Conservation (phyloP, 371 early-diverging fungal species). For the Mucor mucedo region DNA sequence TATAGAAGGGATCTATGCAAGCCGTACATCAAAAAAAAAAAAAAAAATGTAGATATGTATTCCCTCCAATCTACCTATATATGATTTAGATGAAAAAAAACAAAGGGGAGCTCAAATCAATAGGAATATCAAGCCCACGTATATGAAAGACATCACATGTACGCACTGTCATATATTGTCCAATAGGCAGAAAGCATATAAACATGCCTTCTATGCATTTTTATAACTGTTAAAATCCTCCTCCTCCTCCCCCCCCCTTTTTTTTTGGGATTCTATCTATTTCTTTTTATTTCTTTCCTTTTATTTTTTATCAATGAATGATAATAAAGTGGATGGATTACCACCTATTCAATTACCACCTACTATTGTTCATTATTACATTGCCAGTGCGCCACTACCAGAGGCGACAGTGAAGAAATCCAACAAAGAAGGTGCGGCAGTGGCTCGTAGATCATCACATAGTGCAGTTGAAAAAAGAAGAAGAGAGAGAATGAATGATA, state of each 20-base stretch:
- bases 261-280: constrained; percentile 2
- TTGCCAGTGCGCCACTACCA: constrained; percentile 7
- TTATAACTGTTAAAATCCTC: not conserved
- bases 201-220: constrained; percentile 19
- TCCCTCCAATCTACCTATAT: not conserved
- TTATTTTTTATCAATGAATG: not conserved
- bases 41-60: not conserved
- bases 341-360: constrained; percentile 24
- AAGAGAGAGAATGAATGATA: constrained; percentile 73
- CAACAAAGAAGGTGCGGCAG: constrained; percentile 21
- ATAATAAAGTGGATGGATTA: constrained; percentile 1
- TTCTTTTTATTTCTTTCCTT: constrained; percentile 9
- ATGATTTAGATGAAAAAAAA: not conserved
- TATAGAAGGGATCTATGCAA: too few relatives aligned
- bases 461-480: constrained; percentile 73
- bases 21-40: not conserved
- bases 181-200: constrained; percentile 16
- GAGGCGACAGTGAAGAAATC: not conserved
- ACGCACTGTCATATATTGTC: not conserved
- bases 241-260: not conserved
- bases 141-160: constrained; percentile 17
- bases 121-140: not conserved
- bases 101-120: not conserved
- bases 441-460: constrained; percentile 64
- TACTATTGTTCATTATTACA: constrained; percentile 20